These are phyloP conservation scores for Phanerodontia chrysosporium DNA, from an alignment of 768 basidiomycete genomes.

Conservation along the genomic window DNA sequence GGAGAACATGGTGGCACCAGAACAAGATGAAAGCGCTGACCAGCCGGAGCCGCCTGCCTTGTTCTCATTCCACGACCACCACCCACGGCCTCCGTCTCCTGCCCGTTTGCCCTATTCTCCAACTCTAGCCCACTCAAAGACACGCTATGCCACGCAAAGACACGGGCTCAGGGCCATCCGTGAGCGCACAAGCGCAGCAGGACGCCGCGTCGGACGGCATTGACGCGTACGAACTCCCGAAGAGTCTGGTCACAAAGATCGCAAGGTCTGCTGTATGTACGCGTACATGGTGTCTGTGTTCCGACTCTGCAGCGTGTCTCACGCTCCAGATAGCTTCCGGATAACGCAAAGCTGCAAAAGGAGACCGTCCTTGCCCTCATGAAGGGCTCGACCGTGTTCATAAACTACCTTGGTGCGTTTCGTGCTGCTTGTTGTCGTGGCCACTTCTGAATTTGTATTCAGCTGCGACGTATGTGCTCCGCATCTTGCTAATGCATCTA, in stretches of 20 bases:
- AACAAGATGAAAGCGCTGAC: no score
- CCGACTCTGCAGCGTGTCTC: not conserved
- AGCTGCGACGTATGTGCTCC: conserved; percentile 43
- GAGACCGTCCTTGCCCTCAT: conserved; percentile 82
- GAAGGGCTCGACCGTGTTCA: conserved; percentile 91
- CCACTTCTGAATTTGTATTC: not conserved
- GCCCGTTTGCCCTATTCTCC: not conserved
- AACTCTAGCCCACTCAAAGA: not conserved
- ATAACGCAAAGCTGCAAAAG: conserved; percentile 83
- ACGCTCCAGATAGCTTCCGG: conserved; percentile 56
- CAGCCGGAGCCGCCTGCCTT: no score
- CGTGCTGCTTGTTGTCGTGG: not conserved
- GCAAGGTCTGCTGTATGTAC: conserved; percentile 75
- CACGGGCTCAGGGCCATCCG: conserved; percentile 41
- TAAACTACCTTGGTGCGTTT: conserved; percentile 82
- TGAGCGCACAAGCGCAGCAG: conserved; percentile 72
- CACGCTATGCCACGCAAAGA: conserved; percentile 71
- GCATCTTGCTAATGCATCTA: not conserved
- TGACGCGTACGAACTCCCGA: conserved; percentile 86
- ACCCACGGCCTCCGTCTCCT: not conserved
- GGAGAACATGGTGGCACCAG: no score
- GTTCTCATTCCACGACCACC: not conserved
- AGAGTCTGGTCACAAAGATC: conserved; percentile 75
- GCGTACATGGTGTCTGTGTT: not conserved
- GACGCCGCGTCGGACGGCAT: conserved; percentile 80